Evolutionary conservation across 306 rosid genomes (phyloP).

Genomic region (Sphenostylis stenocarpa): DNA sequence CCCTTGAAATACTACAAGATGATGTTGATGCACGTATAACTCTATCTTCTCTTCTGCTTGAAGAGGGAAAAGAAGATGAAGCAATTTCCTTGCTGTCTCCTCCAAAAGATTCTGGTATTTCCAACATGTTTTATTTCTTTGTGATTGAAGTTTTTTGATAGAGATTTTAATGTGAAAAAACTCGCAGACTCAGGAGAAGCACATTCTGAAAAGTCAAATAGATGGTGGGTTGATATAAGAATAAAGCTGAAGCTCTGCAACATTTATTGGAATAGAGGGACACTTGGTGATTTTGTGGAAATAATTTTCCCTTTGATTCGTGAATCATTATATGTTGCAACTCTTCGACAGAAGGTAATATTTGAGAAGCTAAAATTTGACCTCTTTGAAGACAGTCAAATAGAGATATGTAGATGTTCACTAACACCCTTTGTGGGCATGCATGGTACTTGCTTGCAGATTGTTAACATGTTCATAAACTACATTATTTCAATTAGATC

Average conservation of each 20-base stretch:
- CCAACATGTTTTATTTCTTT: slow-evolving; percentile 28
- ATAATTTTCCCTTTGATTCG: slow-evolving; percentile 47
- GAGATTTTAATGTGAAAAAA: slow-evolving; percentile 14
- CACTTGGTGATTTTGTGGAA: slow-evolving; percentile 48
- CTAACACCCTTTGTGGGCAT: neutral
- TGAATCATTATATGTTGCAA: slow-evolving; percentile 42
- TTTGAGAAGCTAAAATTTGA: slow-evolving; percentile 2
- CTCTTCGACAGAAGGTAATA: slow-evolving; percentile 43
- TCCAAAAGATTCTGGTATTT: slow-evolving; percentile 57
- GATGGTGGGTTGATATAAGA: slow-evolving; percentile 73
- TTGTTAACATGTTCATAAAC: neutral
- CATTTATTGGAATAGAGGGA: slow-evolving; percentile 45
- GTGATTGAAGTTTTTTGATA: slow-evolving; percentile 15
- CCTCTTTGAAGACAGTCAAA: neutral
- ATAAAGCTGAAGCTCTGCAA: slow-evolving; percentile 49
- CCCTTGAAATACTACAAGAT: slow-evolving; percentile 58
- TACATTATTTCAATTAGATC: slow-evolving; percentile 11
- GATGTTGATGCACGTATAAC: slow-evolving; percentile 71
- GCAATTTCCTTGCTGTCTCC: slow-evolving; percentile 78
- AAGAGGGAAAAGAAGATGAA: slow-evolving; percentile 75
- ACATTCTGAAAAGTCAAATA: slow-evolving; percentile 52
- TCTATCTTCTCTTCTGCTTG: slow-evolving; percentile 85
- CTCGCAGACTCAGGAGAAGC: slow-evolving; percentile 56
- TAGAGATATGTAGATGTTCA: neutral
- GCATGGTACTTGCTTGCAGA: neutral